These are phyloP conservation scores for Aethionema arabicum DNA, from an alignment of 345 rosid species.

Conservation along the genomic window DNA sequence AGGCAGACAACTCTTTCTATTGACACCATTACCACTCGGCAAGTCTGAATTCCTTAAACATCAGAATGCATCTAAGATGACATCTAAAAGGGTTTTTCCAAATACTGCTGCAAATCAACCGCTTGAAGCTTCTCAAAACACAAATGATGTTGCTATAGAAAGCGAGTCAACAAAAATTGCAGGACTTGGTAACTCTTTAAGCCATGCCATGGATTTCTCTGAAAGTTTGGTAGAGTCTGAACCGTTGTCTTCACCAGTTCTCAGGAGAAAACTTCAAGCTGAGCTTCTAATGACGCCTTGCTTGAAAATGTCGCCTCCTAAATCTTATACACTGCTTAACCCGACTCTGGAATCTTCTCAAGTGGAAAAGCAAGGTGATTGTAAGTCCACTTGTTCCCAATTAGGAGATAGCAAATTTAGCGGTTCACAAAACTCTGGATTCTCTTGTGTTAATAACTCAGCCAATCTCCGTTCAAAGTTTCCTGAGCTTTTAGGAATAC, in stretches of 20 bases:
- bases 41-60: constrained; percentile 53
- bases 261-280: constrained; percentile 41
- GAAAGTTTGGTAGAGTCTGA: constrained; percentile 29
- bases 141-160: constrained; percentile 40
- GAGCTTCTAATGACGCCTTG: constrained; percentile 66
- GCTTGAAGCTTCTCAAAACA: constrained; percentile 37
- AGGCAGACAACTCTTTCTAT: constrained; percentile 71
- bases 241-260: constrained; percentile 45
- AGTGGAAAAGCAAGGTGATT: constrained; percentile 32
- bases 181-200: constrained; percentile 42
- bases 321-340: constrained; percentile 69
- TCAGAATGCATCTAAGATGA: constrained; percentile 40
- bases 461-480: constrained; percentile 52
- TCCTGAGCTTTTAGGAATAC: constrained; percentile 73
- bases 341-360: constrained; percentile 45
- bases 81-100: constrained; percentile 38
- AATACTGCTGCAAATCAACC: constrained; percentile 40
- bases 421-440: constrained; percentile 48
- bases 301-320: constrained; percentile 78
- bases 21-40: constrained; percentile 76
- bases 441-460: constrained; percentile 51
- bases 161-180: constrained; percentile 29
- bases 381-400: constrained; percentile 59
- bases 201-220: constrained; percentile 23
- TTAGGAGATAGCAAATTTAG: constrained; percentile 37